Conservation (phyloP, 208 protist species). For the Wallacemonas rigidus region DNA sequence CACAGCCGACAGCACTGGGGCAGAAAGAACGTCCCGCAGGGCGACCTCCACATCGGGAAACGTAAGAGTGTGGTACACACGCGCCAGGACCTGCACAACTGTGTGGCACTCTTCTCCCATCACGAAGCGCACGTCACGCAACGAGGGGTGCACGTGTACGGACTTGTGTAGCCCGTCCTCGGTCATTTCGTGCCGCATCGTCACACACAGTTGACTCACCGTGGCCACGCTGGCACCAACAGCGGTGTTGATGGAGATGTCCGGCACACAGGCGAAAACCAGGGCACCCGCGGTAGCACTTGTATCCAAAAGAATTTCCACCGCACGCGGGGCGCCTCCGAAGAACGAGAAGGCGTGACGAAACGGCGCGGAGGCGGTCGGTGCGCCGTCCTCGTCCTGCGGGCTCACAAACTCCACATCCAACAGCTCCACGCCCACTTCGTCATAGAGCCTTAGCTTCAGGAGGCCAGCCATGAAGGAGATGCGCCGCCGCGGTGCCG, state of each 20-base stretch:
- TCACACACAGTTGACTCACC: slow-evolving; percentile 6
- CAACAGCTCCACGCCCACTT: slow-evolving; percentile 30
- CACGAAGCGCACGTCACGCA: slow-evolving; percentile 1
- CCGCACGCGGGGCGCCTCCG: slow-evolving; percentile 6
- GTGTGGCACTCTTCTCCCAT: slow-evolving; percentile 1
- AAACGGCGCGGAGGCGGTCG: slow-evolving; percentile 16
- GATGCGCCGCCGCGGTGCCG: neutral
- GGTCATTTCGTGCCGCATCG: neutral
- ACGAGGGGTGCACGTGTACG: neutral
- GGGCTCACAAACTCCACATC: slow-evolving; percentile 16
- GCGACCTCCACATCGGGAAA: slow-evolving; percentile 3
- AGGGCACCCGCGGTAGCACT: neutral
- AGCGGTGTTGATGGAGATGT: slow-evolving; percentile 15
- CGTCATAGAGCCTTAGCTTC: slow-evolving; percentile 23
- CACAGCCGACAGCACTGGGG: no score
- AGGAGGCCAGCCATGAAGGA: slow-evolving; percentile 20
- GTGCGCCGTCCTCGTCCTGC: slow-evolving; percentile 6
- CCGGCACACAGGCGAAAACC: slow-evolving; percentile 6
- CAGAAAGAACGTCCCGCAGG: neutral
- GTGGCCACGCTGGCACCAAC: slow-evolving; percentile 13
- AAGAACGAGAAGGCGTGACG: slow-evolving; percentile 23
- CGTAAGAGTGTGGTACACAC: neutral
- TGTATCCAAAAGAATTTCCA: slow-evolving; percentile 24
- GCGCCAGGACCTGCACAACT: slow-evolving; percentile 1
- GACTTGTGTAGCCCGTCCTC: neutral